Percentiles rank a stretch among this genome's conserved stretches.
Conservation (phyloP, 192 early-diverging fungal species). For the Entomortierella lignicola region DNA sequence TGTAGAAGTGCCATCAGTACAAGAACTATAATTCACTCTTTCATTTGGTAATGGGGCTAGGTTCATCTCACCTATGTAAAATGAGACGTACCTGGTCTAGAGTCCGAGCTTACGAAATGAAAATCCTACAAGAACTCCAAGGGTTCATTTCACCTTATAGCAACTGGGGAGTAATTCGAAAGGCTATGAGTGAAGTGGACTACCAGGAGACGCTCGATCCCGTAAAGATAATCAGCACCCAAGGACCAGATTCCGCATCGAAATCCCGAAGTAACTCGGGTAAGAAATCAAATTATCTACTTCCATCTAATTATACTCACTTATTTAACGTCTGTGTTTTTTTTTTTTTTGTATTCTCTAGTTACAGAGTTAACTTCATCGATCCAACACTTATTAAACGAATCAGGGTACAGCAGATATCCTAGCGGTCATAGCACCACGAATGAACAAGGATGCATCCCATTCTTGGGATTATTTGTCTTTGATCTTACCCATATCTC, state of each 20-base stretch:
- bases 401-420: conserved; percentile 9
- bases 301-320: not conserved
- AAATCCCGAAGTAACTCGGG: not conserved
- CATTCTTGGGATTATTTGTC: conserved; percentile 42
- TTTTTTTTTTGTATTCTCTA: not conserved
- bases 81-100: conserved; percentile 66
- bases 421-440: conserved; percentile 16
- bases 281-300: not conserved
- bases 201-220: conserved; percentile 14
- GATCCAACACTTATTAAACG: not conserved
- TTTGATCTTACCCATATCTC: conserved; percentile 42
- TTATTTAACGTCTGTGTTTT: not conserved
- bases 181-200: conserved; percentile 60
- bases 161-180: conserved; percentile 68
- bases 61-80: conserved; percentile 62
- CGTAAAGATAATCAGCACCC: conserved; percentile 2
- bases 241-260: not conserved
- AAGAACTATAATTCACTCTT: conserved; percentile 69
- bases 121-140: conserved; percentile 60
- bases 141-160: conserved; percentile 64
- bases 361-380: not conserved
- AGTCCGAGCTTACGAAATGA: conserved; percentile 57
- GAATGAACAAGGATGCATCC: conserved; percentile 48
- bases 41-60: conserved; percentile 67
- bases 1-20: conserved; percentile 66